These are phyloP conservation scores for Suillus weaverae DNA, from an alignment of 768 basidiomycete species.

Conservation along the genomic window DNA sequence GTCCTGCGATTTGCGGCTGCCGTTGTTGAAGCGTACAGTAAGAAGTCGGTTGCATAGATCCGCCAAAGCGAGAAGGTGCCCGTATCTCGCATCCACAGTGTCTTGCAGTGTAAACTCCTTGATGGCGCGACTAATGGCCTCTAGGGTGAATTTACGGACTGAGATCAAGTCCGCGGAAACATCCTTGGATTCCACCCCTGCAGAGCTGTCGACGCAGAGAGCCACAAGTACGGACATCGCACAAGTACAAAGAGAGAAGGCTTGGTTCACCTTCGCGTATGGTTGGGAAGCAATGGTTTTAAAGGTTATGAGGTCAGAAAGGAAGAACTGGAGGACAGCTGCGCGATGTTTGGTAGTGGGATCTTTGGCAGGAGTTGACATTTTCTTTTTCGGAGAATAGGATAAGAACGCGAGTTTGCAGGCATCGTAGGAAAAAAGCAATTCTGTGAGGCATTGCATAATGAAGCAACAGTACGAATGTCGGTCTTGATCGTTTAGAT, in stretches of 20 bases:
- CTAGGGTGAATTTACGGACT: conserved; percentile 92
- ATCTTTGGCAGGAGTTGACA: conserved; percentile 66
- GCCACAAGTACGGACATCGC: conserved; percentile 89
- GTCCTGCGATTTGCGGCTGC: conserved; percentile 50
- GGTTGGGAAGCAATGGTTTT: conserved; percentile 68
- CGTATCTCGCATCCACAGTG: conserved; percentile 75
- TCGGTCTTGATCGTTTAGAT: conserved; percentile 25
- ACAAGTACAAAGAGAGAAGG: conserved; percentile 73
- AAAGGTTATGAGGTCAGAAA: conserved; percentile 81
- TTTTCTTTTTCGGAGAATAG: conserved; percentile 64
- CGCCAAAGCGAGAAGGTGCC: conserved; percentile 80
- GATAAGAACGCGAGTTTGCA: conserved; percentile 90
- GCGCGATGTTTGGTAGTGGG: conserved; percentile 55
- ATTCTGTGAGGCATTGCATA: conserved; percentile 90
- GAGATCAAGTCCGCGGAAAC: conserved; percentile 74
- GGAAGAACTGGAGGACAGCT: conserved; percentile 74
- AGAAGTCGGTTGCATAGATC: conserved; percentile 89
- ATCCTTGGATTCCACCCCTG: conserved; percentile 70
- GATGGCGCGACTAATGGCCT: conserved; percentile 82
- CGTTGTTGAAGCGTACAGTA: conserved; percentile 67
- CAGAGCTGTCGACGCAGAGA: conserved; percentile 84
- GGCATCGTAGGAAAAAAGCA: conserved; percentile 88
- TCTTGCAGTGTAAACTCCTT: conserved; percentile 71
- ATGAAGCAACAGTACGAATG: conserved; percentile 73
- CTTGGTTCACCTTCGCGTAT: conserved; percentile 52